These are phyloP conservation scores for Thalassia testudinum DNA, from an alignment of 116 monocot genomes.

Conservation along the genomic window DNA sequence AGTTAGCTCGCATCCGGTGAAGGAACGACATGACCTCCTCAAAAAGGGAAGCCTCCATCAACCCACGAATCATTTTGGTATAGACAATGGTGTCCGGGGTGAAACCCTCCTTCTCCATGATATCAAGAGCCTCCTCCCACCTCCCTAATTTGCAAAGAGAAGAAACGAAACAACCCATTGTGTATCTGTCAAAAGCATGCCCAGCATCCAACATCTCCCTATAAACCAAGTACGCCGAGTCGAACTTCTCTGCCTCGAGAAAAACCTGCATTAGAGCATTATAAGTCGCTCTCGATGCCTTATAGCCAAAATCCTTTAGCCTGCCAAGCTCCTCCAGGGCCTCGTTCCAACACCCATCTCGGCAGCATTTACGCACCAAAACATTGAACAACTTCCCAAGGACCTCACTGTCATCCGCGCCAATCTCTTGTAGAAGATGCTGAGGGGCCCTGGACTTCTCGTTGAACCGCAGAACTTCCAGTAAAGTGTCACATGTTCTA, in stretches of 20 bases:
- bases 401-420: conserved; percentile 64
- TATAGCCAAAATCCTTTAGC: conserved; percentile 78
- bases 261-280: conserved; percentile 65
- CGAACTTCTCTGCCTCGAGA: conserved; percentile 39
- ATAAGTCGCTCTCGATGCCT: conserved; percentile 50
- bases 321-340: conserved; percentile 77
- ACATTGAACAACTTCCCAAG: conserved; percentile 73
- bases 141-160: conserved; percentile 69
- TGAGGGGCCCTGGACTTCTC: conserved; percentile 25
- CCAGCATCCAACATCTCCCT: conserved; percentile 67
- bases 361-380: conserved; percentile 64
- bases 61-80: conserved; percentile 78
- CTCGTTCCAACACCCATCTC: conserved; percentile 48
- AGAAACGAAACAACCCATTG: conserved; percentile 52
- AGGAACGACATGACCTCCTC: conserved; percentile 83
- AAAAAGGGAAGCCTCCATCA: conserved; percentile 83
- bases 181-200: conserved; percentile 42
- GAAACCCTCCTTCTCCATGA: conserved; percentile 68
- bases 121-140: conserved; percentile 72
- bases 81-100: conserved; percentile 65
- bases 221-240: conserved; percentile 71
- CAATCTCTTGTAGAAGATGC: conserved; percentile 47
- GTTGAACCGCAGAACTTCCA: conserved; percentile 44
- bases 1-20: conserved; percentile 67
- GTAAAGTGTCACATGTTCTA: conserved; percentile 32